Base-by-base conservation (phyloP, 768 basidiomycete genomes). In the Macrolepiota fuliginosa region DNA sequence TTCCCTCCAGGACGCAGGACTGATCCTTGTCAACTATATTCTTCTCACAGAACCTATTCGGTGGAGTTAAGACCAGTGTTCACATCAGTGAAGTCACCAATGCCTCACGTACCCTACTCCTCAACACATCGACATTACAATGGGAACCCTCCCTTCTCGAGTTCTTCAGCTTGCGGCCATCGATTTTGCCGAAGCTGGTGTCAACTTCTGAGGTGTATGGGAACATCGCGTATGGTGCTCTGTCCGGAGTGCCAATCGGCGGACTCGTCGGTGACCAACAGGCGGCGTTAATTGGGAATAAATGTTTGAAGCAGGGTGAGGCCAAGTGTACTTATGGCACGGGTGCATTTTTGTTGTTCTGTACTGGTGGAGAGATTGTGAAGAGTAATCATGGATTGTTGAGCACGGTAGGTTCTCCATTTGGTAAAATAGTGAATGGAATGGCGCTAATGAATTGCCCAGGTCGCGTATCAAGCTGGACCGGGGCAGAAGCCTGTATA, bases 301-400 rank as follows among this genome's bases (percentile, higher is more conserved):
- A 97, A 73, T 98, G 97, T 70, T 73, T 99, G 57, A 79, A 70
- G n/a, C 81, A 84, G 65, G 96, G 96, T 17, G 91, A 98, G 72
- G 96, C 96, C 2, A 99, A 99, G 76, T 97, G 95, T 75, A 99
- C 97, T 3, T 99, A 96, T 68, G 96, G 96, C 25, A 98, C 96
- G 1, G 96, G 97, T 32, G 94, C 94, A 39, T 99, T 99, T 80
- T 79, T 98, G 65, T 77, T 99, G 29, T 98, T 97, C 82, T 92
- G 92, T 76, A 98, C 97, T 0, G 97, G 96, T 2, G 78, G 77
- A 22, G 89, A 96, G 27, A 88, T 94, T 42, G 90, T 98, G 24
- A 80, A 89, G 71, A 96, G 94, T 68, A 79, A 75, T 29, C 90
- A 97, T 68, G 97, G 96, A 3, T 74, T 99, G 61, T 75, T 99